These are phyloP conservation scores for Diaporthe eres DNA, from an alignment of 2,329 filamentous ascomycete species.

Conservation along the genomic window DNA sequence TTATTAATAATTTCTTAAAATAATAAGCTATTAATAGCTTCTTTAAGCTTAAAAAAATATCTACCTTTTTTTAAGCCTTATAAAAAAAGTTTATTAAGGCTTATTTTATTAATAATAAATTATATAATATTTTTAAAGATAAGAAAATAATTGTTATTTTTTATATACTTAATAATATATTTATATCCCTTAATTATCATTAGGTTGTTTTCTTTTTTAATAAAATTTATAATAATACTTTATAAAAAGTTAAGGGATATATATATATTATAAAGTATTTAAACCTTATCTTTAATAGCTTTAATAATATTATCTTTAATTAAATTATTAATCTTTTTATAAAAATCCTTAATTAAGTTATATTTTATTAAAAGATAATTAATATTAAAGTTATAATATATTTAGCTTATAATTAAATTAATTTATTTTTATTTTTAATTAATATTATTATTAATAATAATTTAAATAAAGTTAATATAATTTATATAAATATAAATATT, in stretches of 20 bases:
- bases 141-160: not conserved
- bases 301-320: not conserved
- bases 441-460: not conserved
- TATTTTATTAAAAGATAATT: not conserved
- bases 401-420: not conserved
- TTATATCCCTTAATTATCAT: not conserved
- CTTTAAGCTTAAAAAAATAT: not conserved
- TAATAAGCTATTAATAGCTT: not conserved
- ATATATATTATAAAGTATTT: not conserved
- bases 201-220: not conserved
- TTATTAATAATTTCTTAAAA: not conserved
- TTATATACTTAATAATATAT: not conserved
- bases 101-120: not conserved
- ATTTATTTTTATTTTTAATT: not conserved
- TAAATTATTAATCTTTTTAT: not conserved
- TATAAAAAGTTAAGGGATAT: not conserved
- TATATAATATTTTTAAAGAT: not conserved
- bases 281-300: not conserved
- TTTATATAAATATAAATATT: not conserved
- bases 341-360: not conserved
- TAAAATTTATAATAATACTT: not conserved
- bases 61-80: accelerated
- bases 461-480: not conserved
- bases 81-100: not conserved
- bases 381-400: not conserved